Evolutionary conservation across 2,329 filamentous ascomycete species (phyloP).

Genomic region (Sporothrix globosa): DNA sequence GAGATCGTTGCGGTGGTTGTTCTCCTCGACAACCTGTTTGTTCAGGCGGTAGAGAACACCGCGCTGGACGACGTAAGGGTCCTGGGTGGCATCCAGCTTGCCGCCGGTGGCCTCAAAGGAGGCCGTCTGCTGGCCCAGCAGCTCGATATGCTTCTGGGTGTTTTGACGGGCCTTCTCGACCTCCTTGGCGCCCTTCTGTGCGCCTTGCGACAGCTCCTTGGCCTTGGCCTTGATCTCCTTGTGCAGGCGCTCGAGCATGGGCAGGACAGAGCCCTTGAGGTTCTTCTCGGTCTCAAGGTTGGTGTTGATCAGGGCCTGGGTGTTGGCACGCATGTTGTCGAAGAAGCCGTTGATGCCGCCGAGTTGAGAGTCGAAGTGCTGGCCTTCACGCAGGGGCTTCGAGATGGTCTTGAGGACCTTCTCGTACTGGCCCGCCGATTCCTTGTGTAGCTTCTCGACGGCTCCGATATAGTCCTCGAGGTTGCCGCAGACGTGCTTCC

Average conservation of each 20-base stretch:
- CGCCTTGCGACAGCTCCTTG: slow-evolving; percentile 83
- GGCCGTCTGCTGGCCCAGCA: slow-evolving; percentile 84
- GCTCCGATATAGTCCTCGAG: slow-evolving; percentile 86
- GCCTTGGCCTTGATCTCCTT: slow-evolving; percentile 95
- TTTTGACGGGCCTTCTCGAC: slow-evolving; percentile 84
- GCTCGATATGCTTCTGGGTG: slow-evolving; percentile 95
- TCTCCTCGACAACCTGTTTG: slow-evolving; percentile 92
- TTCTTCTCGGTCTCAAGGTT: slow-evolving; percentile 91
- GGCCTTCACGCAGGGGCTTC: slow-evolving; percentile 81
- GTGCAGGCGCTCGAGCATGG: slow-evolving; percentile 87
- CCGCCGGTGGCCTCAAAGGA: slow-evolving; percentile 75
- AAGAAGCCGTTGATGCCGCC: slow-evolving; percentile 88
- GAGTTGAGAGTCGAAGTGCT: slow-evolving; percentile 90
- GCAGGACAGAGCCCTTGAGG: slow-evolving; percentile 82
- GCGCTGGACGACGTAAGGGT: slow-evolving; percentile 85
- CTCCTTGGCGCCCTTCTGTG: slow-evolving; percentile 81
- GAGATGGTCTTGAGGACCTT: slow-evolving; percentile 91
- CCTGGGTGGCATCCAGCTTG: slow-evolving; percentile 70
- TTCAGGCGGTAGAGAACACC: slow-evolving; percentile 81
- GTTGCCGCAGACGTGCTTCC: slow-evolving; percentile 92
- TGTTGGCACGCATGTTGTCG: slow-evolving; percentile 91
- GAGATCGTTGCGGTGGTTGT: slow-evolving; percentile 91
- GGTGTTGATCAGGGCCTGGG: slow-evolving; percentile 84
- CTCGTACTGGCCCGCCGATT: slow-evolving; percentile 92
- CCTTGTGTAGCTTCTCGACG: slow-evolving; percentile 83